Evolutionary conservation across 768 basidiomycete genomes (phyloP).

Genomic region (Lactarius deliciosus): DNA sequence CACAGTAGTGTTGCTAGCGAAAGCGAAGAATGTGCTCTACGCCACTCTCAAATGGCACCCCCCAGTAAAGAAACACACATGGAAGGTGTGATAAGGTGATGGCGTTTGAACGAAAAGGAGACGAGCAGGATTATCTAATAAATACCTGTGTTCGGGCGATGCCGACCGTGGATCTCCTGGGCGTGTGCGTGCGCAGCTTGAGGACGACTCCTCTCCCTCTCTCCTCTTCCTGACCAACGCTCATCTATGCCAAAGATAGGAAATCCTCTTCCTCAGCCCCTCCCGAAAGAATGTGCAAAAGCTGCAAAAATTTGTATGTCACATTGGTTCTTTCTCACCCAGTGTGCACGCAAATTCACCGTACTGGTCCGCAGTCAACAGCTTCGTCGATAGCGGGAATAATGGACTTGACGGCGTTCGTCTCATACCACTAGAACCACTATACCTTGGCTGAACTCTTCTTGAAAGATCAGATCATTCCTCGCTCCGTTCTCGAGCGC

Average conservation of each 20-base stretch:
- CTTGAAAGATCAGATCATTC: slow-evolving; percentile 46
- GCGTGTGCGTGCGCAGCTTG: not conserved
- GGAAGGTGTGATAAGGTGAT: slow-evolving; percentile 39
- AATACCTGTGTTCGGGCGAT: not conserved
- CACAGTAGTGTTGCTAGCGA: slow-evolving; percentile 41
- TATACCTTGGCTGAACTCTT: not conserved
- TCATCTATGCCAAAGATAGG: slow-evolving; percentile 40
- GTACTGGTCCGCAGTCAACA: slow-evolving; percentile 54
- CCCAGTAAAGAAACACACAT: slow-evolving; percentile 27
- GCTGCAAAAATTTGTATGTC: slow-evolving; percentile 83
- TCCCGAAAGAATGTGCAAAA: slow-evolving; percentile 84
- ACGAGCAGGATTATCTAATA: not conserved
- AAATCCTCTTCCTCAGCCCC: slow-evolving; percentile 52
- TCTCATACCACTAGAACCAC: slow-evolving; percentile 8
- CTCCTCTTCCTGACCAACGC: not conserved
- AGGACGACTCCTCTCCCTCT: not conserved
- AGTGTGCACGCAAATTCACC: slow-evolving; percentile 5
- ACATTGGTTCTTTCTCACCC: not conserved
- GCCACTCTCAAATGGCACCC: slow-evolving; percentile 36
- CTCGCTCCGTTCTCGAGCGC: slow-evolving; percentile 52
- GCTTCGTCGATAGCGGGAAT: slow-evolving; percentile 78
- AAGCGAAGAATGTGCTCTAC: slow-evolving; percentile 36
- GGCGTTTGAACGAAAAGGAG: slow-evolving; percentile 26
- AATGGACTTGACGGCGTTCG: slow-evolving; percentile 81
- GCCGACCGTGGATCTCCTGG: not conserved